Evolutionary conservation across 2,329 filamentous ascomycete species (phyloP), one percentile per base, ranked within the genome.

Genomic region (Aureobasidium lini): DNA sequence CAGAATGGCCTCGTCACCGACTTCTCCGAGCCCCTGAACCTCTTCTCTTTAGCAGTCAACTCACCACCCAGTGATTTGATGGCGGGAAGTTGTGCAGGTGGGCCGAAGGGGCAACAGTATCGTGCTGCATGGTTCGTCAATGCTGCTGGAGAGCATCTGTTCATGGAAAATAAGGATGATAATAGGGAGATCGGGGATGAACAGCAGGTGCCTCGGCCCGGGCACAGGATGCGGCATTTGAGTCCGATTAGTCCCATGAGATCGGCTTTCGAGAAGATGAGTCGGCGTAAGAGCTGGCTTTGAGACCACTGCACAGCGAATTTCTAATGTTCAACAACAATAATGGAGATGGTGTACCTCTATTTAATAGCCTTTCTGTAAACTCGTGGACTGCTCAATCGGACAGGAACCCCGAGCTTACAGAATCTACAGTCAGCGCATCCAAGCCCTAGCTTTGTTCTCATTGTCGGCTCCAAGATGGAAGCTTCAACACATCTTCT

Each of bases 11-110:
- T 89, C 23, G 82, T 93, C 7, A 91, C 87, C 0, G 89, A 93
- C 73, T 91, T 88, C 67, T 88, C 85, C 0, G 88, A 93, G 66
- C 87, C 88, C 0, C 83, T 86, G 57, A 91, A 91, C 67, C 74
- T 91, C 2, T 91, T 92, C 66, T 77, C 84, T 0, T 72, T 91
- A 0, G 86, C 87, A 1, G 77, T 92, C 56, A 90, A 90, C 67
- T 81, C 77, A 29, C 83, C 83, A 0, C 78, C 79, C 0, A 79
- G 75, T 6, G 68, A 76, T 2, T 70, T 75, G 3, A 64, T 86
- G n/a, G 73, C 76, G 0, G 84, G 83, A 0, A 78, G 75, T 6
- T 84, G 82, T 66, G 83, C 81, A 1, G 77, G 74, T 11, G 83
- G 82, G 0, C 82, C 82, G 0, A 71, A 74, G 15, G 78, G 79